These are phyloP conservation scores for Fusarium napiforme DNA, from an alignment of 2,329 filamentous ascomycete genomes.

Conservation along the genomic window DNA sequence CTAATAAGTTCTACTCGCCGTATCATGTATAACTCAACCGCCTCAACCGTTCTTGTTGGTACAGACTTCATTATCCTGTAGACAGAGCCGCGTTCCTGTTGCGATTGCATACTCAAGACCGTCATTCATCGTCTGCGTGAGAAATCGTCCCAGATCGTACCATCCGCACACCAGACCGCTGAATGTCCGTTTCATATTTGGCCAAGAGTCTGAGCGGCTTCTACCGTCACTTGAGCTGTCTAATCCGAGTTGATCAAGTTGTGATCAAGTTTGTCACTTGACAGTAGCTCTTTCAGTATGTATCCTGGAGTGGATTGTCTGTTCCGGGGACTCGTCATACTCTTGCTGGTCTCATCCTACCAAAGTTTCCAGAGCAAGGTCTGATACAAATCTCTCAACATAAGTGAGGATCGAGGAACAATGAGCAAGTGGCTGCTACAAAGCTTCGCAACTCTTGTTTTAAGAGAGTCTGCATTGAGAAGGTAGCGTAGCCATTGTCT, in stretches of 20 bases:
- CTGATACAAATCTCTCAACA: not conserved
- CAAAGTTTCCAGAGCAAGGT: not conserved
- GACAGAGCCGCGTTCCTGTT: not conserved
- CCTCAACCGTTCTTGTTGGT: not conserved
- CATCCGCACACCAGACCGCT: not conserved
- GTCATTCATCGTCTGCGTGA: not conserved
- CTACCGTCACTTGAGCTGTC: not conserved
- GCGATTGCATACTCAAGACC: not conserved
- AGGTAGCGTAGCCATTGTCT: not conserved
- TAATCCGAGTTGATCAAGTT: not conserved
- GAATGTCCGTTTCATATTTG: not conserved
- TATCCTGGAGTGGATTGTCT: not conserved
- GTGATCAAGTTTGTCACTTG: not conserved
- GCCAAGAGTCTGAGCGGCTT: not conserved
- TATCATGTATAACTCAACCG: slow-evolving; percentile 5
- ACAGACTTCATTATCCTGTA: not conserved
- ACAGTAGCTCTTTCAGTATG: not conserved
- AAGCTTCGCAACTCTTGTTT: not conserved
- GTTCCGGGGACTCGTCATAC: not conserved
- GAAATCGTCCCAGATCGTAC: not conserved
- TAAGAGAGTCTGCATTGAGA: not conserved
- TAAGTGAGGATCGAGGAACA: not conserved
- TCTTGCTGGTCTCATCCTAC: not conserved
- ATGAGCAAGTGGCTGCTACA: not conserved
- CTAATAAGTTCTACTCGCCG: not conserved